These are phyloP conservation scores for Quercus parvula DNA, from an alignment of 306 rosid genomes.

Conservation along the genomic window DNA sequence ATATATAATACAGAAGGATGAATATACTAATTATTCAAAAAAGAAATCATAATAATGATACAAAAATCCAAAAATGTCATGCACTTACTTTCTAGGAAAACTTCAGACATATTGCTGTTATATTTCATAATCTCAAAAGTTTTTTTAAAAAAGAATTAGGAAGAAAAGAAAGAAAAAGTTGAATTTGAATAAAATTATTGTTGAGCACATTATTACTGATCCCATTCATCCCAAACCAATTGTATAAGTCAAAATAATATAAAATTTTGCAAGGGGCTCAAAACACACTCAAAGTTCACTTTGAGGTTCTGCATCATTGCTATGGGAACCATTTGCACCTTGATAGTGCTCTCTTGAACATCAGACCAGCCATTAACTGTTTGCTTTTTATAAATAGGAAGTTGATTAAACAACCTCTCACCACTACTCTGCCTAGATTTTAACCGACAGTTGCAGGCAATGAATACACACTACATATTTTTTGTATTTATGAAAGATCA, in stretches of 20 bases:
- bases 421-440: neutral
- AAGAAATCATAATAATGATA: constrained; percentile 3
- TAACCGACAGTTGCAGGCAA: neutral
- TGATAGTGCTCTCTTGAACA: neutral
- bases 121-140: neutral
- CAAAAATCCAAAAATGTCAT: constrained; percentile 1
- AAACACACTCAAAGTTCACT: neutral
- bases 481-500: neutral
- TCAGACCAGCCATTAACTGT: neutral
- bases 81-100: neutral
- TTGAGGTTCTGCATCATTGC: neutral
- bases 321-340: neutral
- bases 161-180: neutral
- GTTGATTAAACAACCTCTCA: neutral
- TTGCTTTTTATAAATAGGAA: neutral
- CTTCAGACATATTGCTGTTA: neutral
- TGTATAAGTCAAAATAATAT: neutral
- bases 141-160: neutral
- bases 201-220: neutral
- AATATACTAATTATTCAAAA: constrained; percentile 9
- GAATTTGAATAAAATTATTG: neutral
- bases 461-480: neutral
- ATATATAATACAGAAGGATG: constrained; percentile 14
- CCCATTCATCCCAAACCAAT: neutral
- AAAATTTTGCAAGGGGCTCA: neutral